Evolutionary conservation across 495 filamentous ascomycete species (phyloP).

Genomic region (Hypoxylon trugodes): DNA sequence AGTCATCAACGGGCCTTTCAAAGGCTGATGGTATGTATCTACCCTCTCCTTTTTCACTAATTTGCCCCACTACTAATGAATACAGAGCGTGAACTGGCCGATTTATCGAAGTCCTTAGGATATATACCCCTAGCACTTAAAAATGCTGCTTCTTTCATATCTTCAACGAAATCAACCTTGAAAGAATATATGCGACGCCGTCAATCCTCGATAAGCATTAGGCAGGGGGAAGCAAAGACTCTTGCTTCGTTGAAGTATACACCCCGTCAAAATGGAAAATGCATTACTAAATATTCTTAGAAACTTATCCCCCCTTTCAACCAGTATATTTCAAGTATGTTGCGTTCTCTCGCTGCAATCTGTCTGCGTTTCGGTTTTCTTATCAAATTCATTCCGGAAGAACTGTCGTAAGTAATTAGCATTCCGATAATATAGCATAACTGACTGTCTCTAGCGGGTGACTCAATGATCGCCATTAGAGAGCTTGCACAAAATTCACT

Average conservation of each 20-base stretch:
- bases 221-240: neutral
- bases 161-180: neutral
- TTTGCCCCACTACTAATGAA: neutral
- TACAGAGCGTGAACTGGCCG: neutral
- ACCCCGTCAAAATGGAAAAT: neutral
- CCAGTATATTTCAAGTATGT: neutral
- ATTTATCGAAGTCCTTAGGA: neutral
- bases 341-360: neutral
- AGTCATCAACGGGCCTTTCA: constrained; percentile 1
- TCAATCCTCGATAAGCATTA: neutral
- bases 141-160: neutral
- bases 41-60: neutral
- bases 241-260: neutral
- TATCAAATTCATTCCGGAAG: neutral
- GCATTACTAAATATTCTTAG: neutral
- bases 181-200: neutral
- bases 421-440: neutral
- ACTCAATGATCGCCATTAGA: neutral
- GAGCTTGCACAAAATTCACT: neutral
- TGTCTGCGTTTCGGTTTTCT: constrained; percentile 1
- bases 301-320: neutral
- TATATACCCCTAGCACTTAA: neutral
- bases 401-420: neutral
- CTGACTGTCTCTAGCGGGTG: neutral
- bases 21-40: neutral